Conservation (phyloP, 2,329 filamentous ascomycete species). For the Penicillium sp. region DNA sequence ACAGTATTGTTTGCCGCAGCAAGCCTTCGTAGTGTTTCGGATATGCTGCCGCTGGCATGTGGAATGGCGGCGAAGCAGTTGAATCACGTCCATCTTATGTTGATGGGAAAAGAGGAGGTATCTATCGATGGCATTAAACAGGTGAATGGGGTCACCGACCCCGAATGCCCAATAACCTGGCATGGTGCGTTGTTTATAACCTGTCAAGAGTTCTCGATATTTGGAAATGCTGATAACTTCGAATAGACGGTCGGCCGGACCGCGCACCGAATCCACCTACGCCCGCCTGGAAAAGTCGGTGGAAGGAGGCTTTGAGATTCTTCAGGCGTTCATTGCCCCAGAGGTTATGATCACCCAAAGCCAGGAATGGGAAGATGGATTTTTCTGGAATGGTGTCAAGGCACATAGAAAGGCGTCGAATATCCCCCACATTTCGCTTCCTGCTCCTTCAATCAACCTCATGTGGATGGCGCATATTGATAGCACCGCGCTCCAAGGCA, state of each 20-base stretch:
- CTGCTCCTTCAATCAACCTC: conserved; percentile 61
- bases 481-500: conserved; percentile 68
- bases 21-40: conserved; percentile 70
- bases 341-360: conserved; percentile 76
- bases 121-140: conserved; percentile 67
- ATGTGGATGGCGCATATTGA: conserved; percentile 81
- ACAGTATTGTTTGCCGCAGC: conserved; percentile 74
- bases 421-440: conserved; percentile 72
- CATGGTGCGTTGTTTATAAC: conserved; percentile 55
- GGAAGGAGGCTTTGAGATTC: conserved; percentile 66
- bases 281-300: conserved; percentile 66
- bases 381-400: conserved; percentile 64
- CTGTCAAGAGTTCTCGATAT: neutral
- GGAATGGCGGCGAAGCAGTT: conserved; percentile 71
- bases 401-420: conserved; percentile 54
- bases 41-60: conserved; percentile 79
- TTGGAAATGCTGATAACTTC: neutral
- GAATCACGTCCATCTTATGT: conserved; percentile 77
- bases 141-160: conserved; percentile 74
- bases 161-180: conserved; percentile 65
- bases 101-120: conserved; percentile 74
- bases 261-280: conserved; percentile 68
- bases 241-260: conserved; percentile 71
- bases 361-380: conserved; percentile 65
- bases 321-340: conserved; percentile 73